These are phyloP conservation scores for Geotrichum europaeum DNA, from an alignment of 1,139 yeast species.

Conservation along the genomic window DNA sequence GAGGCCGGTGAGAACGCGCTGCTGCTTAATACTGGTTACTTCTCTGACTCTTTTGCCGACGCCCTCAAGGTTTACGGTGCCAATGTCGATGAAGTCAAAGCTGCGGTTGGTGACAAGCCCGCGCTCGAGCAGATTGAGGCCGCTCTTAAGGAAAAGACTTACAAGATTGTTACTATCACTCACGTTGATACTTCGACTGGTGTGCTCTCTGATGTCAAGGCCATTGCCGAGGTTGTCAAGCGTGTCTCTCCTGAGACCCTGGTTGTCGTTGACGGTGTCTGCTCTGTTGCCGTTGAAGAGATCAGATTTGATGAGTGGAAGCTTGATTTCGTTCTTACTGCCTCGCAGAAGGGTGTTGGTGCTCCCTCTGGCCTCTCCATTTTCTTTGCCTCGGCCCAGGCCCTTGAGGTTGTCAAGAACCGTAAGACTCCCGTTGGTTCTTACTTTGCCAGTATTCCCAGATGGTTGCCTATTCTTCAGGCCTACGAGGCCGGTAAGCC, in stretches of 20 bases:
- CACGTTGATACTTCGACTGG: conserved; percentile 97
- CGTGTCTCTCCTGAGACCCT: conserved; percentile 71
- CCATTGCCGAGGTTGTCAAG: conserved; percentile 56
- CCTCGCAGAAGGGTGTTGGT: conserved; percentile 93
- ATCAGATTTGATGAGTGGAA: conserved; percentile 88
- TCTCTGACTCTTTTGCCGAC: conserved; percentile 82
- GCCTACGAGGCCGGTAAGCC: conserved; percentile 79
- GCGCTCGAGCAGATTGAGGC: conserved; percentile 51
- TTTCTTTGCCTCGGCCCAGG: conserved; percentile 69
- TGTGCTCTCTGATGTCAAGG: conserved; percentile 68
- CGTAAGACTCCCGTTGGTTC: conserved; percentile 52
- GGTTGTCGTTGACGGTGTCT: conserved; percentile 86
- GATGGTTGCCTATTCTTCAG: conserved; percentile 86
- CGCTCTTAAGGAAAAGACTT: conserved; percentile 48
- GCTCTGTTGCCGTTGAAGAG: conserved; percentile 86
- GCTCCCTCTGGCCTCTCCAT: conserved; percentile 90
- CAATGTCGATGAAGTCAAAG: conserved; percentile 50
- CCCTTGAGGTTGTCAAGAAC: conserved; percentile 52
- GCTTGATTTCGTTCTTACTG: conserved; percentile 79
- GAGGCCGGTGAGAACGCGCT: conserved; percentile 57
- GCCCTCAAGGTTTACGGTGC: conserved; percentile 70
- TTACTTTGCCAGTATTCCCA: conserved; percentile 69
- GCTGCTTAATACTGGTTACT: conserved; percentile 88
- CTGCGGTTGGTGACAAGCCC: conserved; percentile 70
- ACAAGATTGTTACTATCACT: conserved; percentile 73